A percentile compares a stretch with the other conserved stretches of the same genome.
These are phyloP conservation scores for Geotrichum reessii DNA, from an alignment of 1,139 yeast genomes.

Conservation along the genomic window DNA sequence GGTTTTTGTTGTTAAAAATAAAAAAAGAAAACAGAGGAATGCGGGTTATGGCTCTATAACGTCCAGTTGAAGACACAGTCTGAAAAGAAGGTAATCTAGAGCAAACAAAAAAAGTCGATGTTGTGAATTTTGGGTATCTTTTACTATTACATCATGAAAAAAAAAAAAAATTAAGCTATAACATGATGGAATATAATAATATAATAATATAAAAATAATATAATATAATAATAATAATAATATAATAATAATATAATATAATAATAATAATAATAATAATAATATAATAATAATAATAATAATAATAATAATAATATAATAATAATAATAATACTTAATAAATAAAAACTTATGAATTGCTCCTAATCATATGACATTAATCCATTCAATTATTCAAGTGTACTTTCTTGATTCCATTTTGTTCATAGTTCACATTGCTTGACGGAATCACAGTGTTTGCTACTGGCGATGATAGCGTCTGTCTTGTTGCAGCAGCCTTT, in stretches of 20 bases:
- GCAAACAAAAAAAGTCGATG: background rate
- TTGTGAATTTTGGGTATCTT: too few relatives aligned
- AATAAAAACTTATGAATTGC: too few relatives aligned
- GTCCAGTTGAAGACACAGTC: background rate
- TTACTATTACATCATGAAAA: too few relatives aligned
- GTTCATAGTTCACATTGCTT: background rate
- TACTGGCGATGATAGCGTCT: background rate
- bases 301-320: too few relatives aligned
- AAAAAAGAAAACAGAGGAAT: background rate
- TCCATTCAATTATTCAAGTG: background rate
- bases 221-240: too few relatives aligned
- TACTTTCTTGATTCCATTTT: background rate
- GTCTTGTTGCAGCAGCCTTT: constrained; percentile 1
- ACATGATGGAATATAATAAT: too few relatives aligned
- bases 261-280: too few relatives aligned
- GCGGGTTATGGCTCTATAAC: background rate
- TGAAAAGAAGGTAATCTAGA: background rate
- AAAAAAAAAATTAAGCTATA: too few relatives aligned
- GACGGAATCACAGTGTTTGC: background rate
- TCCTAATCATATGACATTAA: constrained; percentile 12
- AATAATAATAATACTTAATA: too few relatives aligned
- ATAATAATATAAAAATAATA: too few relatives aligned
- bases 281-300: too few relatives aligned
- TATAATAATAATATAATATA: too few relatives aligned
- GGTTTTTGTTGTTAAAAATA: background rate